These are phyloP conservation scores for Saprolegnia diclina DNA, from an alignment of 352 stramenopile genomes.

Conservation along the genomic window DNA sequence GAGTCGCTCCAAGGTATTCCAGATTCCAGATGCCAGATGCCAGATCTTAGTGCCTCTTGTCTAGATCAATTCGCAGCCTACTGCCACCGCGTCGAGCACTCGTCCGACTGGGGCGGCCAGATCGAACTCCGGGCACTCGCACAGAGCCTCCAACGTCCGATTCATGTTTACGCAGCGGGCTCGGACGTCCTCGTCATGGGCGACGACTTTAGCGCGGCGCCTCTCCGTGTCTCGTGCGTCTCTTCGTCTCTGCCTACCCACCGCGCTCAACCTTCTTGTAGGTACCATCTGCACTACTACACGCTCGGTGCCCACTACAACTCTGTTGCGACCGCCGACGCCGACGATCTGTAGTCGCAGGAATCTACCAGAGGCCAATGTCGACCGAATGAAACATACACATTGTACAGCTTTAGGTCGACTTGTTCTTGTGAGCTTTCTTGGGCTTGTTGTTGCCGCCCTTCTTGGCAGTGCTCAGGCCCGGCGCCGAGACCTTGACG, in stretches of 20 bases:
- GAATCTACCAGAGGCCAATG: background rate
- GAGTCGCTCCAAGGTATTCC: slow-evolving; percentile 36
- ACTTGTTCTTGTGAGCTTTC: slow-evolving; percentile 28
- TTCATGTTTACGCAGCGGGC: slow-evolving; percentile 91
- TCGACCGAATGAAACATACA: too few relatives aligned
- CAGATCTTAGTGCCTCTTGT: background rate
- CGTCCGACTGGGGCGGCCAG: slow-evolving; percentile 95
- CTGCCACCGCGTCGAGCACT: slow-evolving; percentile 85
- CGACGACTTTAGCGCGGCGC: slow-evolving; percentile 61
- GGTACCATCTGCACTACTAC: slow-evolving; percentile 97
- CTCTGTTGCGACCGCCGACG: slow-evolving; percentile 58
- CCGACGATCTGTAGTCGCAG: background rate
- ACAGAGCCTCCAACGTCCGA: slow-evolving; percentile 76
- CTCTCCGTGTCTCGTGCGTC: slow-evolving; percentile 87
- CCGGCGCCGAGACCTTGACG: slow-evolving; percentile 82
- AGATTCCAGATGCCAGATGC: background rate
- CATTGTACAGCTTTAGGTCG: slow-evolving; percentile 11
- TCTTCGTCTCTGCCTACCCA: background rate
- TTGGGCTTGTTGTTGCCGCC: slow-evolving; percentile 26
- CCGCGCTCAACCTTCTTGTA: slow-evolving; percentile 12
- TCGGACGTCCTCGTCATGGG: slow-evolving; percentile 87
- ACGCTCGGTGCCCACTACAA: slow-evolving; percentile 99
- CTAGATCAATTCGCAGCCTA: slow-evolving; percentile 86
- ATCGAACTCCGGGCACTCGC: slow-evolving; percentile 92
- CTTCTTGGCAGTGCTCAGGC: slow-evolving; percentile 34